Evolutionary conservation across 2,329 filamentous ascomycete genomes (phyloP).

Genomic region (Diaporthe velutina): DNA sequence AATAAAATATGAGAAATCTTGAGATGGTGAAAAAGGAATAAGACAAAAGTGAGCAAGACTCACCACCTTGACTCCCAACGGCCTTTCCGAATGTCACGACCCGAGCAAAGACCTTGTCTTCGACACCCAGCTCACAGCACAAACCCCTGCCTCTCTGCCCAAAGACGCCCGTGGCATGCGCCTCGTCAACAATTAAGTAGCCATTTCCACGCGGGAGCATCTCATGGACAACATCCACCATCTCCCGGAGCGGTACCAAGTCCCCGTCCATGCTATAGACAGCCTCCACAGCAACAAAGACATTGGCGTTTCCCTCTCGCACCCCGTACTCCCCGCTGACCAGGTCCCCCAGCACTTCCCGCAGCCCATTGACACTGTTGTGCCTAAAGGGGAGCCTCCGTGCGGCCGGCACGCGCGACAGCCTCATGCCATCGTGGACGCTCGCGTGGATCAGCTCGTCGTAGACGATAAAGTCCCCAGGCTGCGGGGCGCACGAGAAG

Average conservation of each 20-base stretch:
- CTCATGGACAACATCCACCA: constrained; percentile 69
- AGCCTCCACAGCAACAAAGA: constrained; percentile 78
- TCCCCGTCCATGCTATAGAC: constrained; percentile 91
- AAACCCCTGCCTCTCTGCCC: constrained; percentile 69
- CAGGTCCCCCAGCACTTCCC: constrained; percentile 47
- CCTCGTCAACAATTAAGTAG: constrained; percentile 76
- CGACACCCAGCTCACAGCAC: constrained; percentile 50
- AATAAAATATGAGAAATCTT: too few species aligned
- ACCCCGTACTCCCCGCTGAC: constrained; percentile 53
- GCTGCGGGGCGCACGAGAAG: constrained; percentile 71
- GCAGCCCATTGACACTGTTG: constrained; percentile 57
- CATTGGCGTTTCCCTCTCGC: constrained; percentile 56
- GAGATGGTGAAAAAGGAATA: not conserved
- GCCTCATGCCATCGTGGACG: constrained; percentile 80
- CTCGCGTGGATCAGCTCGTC: constrained; percentile 85
- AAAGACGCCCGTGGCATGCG: constrained; percentile 74
- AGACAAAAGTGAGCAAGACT: not conserved
- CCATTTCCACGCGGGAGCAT: constrained; percentile 70
- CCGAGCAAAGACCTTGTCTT: constrained; percentile 11
- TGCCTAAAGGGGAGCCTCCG: constrained; percentile 68
- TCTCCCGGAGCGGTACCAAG: constrained; percentile 71
- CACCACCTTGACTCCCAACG: constrained; percentile 21
- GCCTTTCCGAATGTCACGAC: constrained; percentile 21
- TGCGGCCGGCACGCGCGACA: constrained; percentile 62
- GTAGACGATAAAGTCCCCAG: constrained; percentile 74